These are phyloP conservation scores for Metarhizium robertsii DNA, from an alignment of 2,329 filamentous ascomycete genomes.

Conservation along the genomic window DNA sequence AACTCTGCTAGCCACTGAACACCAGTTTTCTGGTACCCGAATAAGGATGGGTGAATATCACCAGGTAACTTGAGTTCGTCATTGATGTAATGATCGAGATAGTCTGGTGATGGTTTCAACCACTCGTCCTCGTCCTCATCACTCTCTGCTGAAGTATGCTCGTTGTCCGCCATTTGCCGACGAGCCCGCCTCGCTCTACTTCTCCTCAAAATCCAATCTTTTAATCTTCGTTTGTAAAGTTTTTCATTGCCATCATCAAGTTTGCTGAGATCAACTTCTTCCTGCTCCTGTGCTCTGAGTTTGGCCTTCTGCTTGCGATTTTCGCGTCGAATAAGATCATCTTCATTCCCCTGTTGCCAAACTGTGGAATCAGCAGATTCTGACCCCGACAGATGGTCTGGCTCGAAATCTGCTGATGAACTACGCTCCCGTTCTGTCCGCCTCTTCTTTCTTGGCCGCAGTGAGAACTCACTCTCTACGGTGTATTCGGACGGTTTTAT, in stretches of 20 bases:
- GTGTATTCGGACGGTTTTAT: background rate
- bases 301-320: slow-evolving; percentile 34
- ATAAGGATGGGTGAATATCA: slow-evolving; percentile 85
- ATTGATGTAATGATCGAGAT: slow-evolving; percentile 65
- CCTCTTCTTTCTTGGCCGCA: slow-evolving; percentile 49
- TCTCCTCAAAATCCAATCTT: slow-evolving; percentile 58
- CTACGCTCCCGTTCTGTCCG: slow-evolving; percentile 26
- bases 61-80: slow-evolving; percentile 76
- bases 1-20: slow-evolving; percentile 95
- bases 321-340: slow-evolving; percentile 27
- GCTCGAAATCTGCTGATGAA: slow-evolving; percentile 39
- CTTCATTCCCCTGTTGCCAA: slow-evolving; percentile 30
- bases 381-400: slow-evolving; percentile 20
- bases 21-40: slow-evolving; percentile 94
- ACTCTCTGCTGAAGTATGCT: slow-evolving; percentile 29
- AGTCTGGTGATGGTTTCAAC: slow-evolving; percentile 77
- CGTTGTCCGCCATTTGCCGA: slow-evolving; percentile 24
- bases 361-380: slow-evolving; percentile 24
- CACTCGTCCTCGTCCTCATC: slow-evolving; percentile 53
- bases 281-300: slow-evolving; percentile 23
- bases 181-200: slow-evolving; percentile 31
- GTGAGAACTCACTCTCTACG: slow-evolving; percentile 42
- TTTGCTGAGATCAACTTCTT: slow-evolving; percentile 39
- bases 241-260: slow-evolving; percentile 86
- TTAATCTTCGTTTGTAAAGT: slow-evolving; percentile 66